Evolutionary conservation across 306 rosid genomes (phyloP), one percentile per base, ranked within the genome.

Genomic region (Corylus heterophylla): DNA sequence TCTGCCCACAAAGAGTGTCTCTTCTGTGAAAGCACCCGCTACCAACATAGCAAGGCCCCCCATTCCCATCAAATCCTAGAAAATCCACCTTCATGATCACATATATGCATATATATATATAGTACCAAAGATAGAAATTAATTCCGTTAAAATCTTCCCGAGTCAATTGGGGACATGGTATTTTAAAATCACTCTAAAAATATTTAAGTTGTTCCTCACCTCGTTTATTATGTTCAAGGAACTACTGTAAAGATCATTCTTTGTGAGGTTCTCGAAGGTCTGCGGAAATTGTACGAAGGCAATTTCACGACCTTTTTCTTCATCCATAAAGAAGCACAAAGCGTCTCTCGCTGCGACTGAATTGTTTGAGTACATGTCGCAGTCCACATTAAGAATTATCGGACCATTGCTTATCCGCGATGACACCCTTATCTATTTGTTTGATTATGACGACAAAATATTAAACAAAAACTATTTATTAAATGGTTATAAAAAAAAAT

Each of bases 311-410:
- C 72, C 72, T 20, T 44, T 67, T 42, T 67, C 72, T 67, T 18
- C 72, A 42, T 67, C 72, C 51, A 67, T 67, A 10, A 67, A 67
- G 18, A 67, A 67, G 44, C 59, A 54, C 25, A 48, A 9, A 17
- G 51, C 72, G 18, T 67, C 72, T 44, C 31, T 42, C 13, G 9
- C 51, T 18, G 72, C 42, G 50, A 14, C 22, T 7, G 71, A 67
- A 67, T 67, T 67, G 71, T 42, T 67, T 42, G 72, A 67, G 50
- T 67, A 67, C 72, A 67, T 67, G 51, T 67, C 72, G 51, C 72
- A 67, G 12, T 67, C 51, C 51, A 67, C 72, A 5, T 67, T 67
- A 67, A 67, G 51, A 18, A 67, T 67, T 42, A 67, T 42, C 7
- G 51, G 72, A 9, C 16, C 8, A 4, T 67, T 67, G 51, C 51